Evolutionary conservation across 306 rosid species (phyloP).

Genomic region (Citrullus colocynthis): DNA sequence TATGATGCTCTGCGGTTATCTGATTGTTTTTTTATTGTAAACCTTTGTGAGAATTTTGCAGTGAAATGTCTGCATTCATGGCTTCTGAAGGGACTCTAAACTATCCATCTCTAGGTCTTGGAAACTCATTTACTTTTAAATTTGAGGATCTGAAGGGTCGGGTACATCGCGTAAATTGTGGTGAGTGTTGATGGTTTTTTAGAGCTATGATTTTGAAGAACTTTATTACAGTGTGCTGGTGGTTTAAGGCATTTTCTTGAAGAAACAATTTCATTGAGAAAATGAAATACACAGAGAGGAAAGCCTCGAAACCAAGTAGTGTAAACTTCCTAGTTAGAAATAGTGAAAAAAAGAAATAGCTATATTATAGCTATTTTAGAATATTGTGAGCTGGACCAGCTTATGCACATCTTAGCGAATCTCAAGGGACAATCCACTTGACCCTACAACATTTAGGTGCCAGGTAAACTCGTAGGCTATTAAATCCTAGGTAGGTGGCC

Average conservation of each 20-base stretch:
- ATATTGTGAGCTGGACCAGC: no score
- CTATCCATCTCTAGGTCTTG: slow-evolving; percentile 51
- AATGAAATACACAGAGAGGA: not conserved
- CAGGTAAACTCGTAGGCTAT: no score
- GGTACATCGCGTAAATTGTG: slow-evolving; percentile 66
- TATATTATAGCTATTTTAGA: no score
- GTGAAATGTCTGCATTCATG: slow-evolving; percentile 66
- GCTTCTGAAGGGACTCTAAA: slow-evolving; percentile 46
- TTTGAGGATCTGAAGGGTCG: slow-evolving; percentile 69
- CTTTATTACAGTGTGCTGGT: not conserved
- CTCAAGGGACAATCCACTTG: no score
- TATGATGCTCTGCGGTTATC: slow-evolving; percentile 8
- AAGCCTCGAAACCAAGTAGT: not conserved
- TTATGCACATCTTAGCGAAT: no score
- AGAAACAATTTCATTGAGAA: not conserved
- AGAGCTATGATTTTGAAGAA: not conserved
- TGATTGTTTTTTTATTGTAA: not conserved
- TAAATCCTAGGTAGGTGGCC: no score
- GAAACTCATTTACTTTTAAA: slow-evolving; percentile 67
- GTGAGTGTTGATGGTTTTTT: slow-evolving; percentile 31
- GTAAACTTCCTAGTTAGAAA: no score
- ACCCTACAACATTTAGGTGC: no score
- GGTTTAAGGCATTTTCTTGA: not conserved
- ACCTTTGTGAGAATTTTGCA: slow-evolving; percentile 22
- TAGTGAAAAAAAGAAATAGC: no score